Evolutionary conservation across 2,329 filamentous ascomycete species (phyloP), one percentile per base, ranked within the genome.

Genomic region (Huntiella bhutanensis): DNA sequence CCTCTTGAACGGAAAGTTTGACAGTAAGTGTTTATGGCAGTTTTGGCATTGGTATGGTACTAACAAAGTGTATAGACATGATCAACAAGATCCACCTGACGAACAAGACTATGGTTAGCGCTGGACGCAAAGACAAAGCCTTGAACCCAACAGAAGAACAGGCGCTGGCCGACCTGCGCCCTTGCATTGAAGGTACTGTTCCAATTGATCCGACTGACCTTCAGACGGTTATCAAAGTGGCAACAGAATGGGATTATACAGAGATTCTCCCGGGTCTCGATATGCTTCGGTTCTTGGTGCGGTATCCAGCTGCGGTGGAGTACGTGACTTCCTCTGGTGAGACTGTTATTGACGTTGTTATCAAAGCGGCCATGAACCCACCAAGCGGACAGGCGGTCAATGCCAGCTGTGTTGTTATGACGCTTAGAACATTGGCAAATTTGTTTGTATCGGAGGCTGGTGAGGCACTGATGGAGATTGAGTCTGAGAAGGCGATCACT

Each of bases 351-450:
- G 67, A 77, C 33, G 64, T 64, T 15, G 59, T 71, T 2, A 54
- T 55, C 4, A 58, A 58, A 38, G 54, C 63, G n/a, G 36, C 35
- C 34, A 50, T 68, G 51, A 52, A 60, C 52, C 51, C 62, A 58
- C 38, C 73, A 62, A 69, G 75, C 6, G 59, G 62, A 4, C 63
- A 70, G 0, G 68, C 74, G 2, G 66, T 80, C 0, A 77, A 76
- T 34, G 70, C 79, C 45, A 95, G 95, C 60, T 85, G 85, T 53
- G 73, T 76, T 8, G 94, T 96, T 80, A 82, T 98, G 68, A 78
- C 80, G 0, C 68, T 85, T 10, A 81, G 91, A 3, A 74, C 80
- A 11, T 69, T 96, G 42, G 79, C 77, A 28, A 98, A 98, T 54
- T 66, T 95, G 5, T 94, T 95, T 57, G 71, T 75, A 50, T 83